Evolutionary conservation across 371 early-diverging fungal species (phyloP), one percentile per base, ranked within the genome.

Genomic region (Cokeromyces recurvatus): DNA sequence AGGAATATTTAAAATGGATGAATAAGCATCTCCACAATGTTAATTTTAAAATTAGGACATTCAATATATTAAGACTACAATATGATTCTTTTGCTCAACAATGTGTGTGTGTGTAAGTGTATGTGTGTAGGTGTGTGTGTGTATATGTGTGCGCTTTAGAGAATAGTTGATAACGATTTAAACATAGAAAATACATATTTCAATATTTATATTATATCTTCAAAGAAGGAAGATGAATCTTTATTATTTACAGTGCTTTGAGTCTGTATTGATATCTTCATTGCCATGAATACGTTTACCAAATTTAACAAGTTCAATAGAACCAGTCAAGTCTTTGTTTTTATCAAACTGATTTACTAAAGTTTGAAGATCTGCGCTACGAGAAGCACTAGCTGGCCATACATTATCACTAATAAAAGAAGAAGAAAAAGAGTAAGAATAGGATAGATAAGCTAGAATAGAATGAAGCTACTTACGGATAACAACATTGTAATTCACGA

Each of bases 301-400:
- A 43, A 57, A 62, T 5, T 51, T 49, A 0, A 32, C 15, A 4
- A 62, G 37, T 5, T 7, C 21, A 24, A 62, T 32, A 1, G 53
- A 37, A 3, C 19, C 38, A 12, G 24, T 16, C 1, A 68, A 20
- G 10, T 64, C 40, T 29, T 58, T 58, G 16, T 64, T 32, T 4
- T 38, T 12, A 7, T 59, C 62, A 39, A 55, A 68, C 5, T 62
- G 23, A 39, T 58, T 38, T 0, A 68, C 57, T 12, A 70, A 43
- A 1, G 11, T 23, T 38, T 58, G 56, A 3, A 66, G 39, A 32
- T 70, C 66, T 3, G 37, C 46, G 25, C 43, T 51, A 22, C 71
- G 66, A 12, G 48, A 53, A 7, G 67, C 66, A 49, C 71, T 70
- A 2, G 51, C 48, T 3, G 66, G 66, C 73, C 68, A 72, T 10